Conservation (phyloP, 2,329 filamentous ascomycete genomes). For the Phialophora chinensis region DNA sequence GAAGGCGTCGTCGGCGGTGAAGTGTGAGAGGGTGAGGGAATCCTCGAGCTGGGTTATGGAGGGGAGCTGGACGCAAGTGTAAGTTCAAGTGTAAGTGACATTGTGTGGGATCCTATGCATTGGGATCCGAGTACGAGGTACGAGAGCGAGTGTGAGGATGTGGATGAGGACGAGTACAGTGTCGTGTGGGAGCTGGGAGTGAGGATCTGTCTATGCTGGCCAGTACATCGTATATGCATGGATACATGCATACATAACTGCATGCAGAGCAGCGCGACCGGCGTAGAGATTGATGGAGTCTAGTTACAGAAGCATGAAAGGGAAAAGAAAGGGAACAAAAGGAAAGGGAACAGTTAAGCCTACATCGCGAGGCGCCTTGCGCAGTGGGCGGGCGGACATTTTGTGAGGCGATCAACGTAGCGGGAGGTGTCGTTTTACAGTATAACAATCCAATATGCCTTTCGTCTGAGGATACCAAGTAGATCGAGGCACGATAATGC, state of each 20-base stretch:
- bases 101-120: background rate
- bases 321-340: background rate
- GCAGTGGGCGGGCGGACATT: constrained; percentile 24
- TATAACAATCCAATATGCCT: background rate
- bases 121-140: background rate
- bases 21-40: constrained; percentile 44
- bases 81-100: background rate
- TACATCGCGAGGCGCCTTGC: constrained; percentile 37
- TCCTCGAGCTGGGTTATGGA: constrained; percentile 34
- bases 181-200: background rate
- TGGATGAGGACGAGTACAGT: background rate
- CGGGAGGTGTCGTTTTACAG: background rate
- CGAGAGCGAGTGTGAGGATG: background rate
- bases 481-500: background rate
- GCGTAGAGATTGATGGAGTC: background rate
- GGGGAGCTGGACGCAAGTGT: constrained; percentile 25
- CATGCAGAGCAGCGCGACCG: background rate
- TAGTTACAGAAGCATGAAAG: background rate
- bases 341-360: constrained; percentile 8
- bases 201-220: background rate
- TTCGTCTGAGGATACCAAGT: background rate
- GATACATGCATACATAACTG: background rate
- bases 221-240: no score
- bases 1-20: constrained; percentile 50
- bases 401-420: background rate